Conservation (phyloP, 2,329 filamentous ascomycete genomes). For the Delphinella strobiligena region DNA sequence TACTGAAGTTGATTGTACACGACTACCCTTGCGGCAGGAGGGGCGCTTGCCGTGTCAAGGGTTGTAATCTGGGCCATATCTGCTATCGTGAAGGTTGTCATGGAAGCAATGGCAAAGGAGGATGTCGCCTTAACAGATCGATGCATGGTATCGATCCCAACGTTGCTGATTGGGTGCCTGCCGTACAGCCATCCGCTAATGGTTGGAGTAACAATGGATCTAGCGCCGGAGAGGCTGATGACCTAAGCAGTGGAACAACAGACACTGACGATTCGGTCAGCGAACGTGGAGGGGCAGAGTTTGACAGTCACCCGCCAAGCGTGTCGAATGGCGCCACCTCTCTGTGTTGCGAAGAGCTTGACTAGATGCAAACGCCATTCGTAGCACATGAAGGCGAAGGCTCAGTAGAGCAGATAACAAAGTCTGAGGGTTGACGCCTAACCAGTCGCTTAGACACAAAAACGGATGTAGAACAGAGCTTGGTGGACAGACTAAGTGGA, state of each 20-base stretch:
- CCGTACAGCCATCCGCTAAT: neutral
- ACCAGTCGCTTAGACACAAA: too few species aligned
- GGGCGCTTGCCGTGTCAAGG: conserved; percentile 28
- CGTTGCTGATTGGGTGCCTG: conserved; percentile 6
- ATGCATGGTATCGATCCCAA: conserved; percentile 9
- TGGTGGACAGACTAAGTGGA: too few species aligned
- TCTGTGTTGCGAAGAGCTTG: neutral
- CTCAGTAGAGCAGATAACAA: too few species aligned
- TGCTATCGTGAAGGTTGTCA: conserved; percentile 25
- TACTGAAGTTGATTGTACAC: conserved; percentile 33
- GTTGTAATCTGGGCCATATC: conserved; percentile 37
- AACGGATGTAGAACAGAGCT: too few species aligned
- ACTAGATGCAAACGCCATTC: too few species aligned
- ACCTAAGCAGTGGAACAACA: too few species aligned
- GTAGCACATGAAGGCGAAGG: too few species aligned
- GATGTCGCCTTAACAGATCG: conserved; percentile 12
- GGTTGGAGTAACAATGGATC: too few species aligned
- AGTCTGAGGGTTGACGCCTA: too few species aligned
- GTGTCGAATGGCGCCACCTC: neutral
- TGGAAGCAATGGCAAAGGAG: conserved; percentile 14
- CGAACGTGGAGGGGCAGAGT: neutral
- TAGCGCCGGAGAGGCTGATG: too few species aligned
- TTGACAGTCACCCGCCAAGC: neutral
- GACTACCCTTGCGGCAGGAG: conserved; percentile 30
- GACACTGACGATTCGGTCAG: neutral